Conservation (phyloP, 495 filamentous ascomycete species). For the Penicillium subrubescens region DNA sequence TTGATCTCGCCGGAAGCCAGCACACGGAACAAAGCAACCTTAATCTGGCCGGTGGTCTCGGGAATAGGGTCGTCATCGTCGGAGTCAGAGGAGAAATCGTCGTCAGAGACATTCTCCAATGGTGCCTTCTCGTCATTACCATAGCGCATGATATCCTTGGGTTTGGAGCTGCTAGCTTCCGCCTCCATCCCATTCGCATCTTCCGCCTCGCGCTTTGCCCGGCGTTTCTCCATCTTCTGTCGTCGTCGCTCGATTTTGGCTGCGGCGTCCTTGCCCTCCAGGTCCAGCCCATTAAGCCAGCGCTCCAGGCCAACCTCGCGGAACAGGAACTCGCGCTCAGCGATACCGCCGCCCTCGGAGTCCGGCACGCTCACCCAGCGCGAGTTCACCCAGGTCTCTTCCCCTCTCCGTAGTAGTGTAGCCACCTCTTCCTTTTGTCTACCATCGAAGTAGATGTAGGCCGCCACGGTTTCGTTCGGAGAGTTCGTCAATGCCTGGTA, state of each 20-base stretch:
- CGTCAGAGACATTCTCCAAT: slow-evolving; percentile 71
- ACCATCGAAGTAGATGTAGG: slow-evolving; percentile 99
- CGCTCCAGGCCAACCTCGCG: slow-evolving; percentile 94
- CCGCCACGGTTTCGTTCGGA: slow-evolving; percentile 93
- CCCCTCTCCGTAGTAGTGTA: slow-evolving; percentile 86
- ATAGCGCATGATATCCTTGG: slow-evolving; percentile 72
- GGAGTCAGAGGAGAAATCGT: slow-evolving; percentile 70
- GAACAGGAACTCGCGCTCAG: slow-evolving; percentile 96
- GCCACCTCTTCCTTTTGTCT: slow-evolving; percentile 95
- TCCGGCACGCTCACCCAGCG: slow-evolving; percentile 94
- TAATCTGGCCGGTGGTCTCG: slow-evolving; percentile 96
- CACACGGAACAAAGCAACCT: slow-evolving; percentile 94
- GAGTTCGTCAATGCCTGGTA: slow-evolving; percentile 89
- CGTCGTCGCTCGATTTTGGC: slow-evolving; percentile 86
- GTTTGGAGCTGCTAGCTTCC: slow-evolving; percentile 47
- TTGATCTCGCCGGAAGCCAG: slow-evolving; percentile 96
- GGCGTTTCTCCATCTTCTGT: slow-evolving; percentile 85
- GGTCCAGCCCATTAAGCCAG: slow-evolving; percentile 92
- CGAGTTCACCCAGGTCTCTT: slow-evolving; percentile 99
- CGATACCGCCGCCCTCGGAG: slow-evolving; percentile 88
- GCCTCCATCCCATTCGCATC: slow-evolving; percentile 53
- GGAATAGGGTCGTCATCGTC: slow-evolving; percentile 83
- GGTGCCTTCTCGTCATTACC: slow-evolving; percentile 72
- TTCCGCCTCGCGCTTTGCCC: slow-evolving; percentile 62
- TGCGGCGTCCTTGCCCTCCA: slow-evolving; percentile 83